These are phyloP conservation scores for Neurospora sp. DNA, from an alignment of 495 filamentous ascomycete species.

Conservation along the genomic window DNA sequence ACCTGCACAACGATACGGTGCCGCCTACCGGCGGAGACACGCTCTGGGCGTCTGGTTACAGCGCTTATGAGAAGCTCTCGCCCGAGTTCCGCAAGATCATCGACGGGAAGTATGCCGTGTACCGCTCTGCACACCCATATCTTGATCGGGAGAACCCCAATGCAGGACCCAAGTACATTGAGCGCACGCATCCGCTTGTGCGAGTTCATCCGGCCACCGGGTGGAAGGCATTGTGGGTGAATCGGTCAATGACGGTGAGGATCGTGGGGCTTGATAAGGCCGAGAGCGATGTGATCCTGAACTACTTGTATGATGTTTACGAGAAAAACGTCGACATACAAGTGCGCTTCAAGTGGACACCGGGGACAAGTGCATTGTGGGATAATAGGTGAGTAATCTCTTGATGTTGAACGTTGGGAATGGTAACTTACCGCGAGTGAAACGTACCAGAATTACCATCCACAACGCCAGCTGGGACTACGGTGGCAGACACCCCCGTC, in stretches of 20 bases:
- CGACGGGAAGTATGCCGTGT: conserved; percentile 57
- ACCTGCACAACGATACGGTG: conserved; percentile 58
- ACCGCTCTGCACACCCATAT: conserved; percentile 56
- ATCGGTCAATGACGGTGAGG: conserved; percentile 51
- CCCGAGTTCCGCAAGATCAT: conserved; percentile 60
- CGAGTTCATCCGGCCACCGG: conserved; percentile 62
- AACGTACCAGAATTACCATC: conserved; percentile 45
- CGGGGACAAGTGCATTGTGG: conserved; percentile 50
- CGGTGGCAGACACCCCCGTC: conserved; percentile 49
- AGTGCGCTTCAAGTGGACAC: conserved; percentile 55
- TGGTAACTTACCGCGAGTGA: neutral
- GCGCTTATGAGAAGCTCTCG: conserved; percentile 62
- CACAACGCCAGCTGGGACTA: conserved; percentile 63
- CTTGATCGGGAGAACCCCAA: conserved; percentile 52
- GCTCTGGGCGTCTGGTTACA: conserved; percentile 60
- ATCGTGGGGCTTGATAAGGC: conserved; percentile 56
- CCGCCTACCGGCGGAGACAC: conserved; percentile 59
- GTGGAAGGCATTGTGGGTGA: conserved; percentile 63
- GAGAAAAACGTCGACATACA: conserved; percentile 60
- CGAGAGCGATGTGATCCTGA: conserved; percentile 58
- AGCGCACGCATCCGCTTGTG: conserved; percentile 57
- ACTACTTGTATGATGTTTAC: conserved; percentile 54
- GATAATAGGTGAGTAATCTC: conserved; percentile 44
- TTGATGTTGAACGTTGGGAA: neutral
- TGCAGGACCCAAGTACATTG: conserved; percentile 51